These are phyloP conservation scores for Gaeumannomyces sp. DNA, from an alignment of 2,329 filamentous ascomycete species.

Conservation along the genomic window DNA sequence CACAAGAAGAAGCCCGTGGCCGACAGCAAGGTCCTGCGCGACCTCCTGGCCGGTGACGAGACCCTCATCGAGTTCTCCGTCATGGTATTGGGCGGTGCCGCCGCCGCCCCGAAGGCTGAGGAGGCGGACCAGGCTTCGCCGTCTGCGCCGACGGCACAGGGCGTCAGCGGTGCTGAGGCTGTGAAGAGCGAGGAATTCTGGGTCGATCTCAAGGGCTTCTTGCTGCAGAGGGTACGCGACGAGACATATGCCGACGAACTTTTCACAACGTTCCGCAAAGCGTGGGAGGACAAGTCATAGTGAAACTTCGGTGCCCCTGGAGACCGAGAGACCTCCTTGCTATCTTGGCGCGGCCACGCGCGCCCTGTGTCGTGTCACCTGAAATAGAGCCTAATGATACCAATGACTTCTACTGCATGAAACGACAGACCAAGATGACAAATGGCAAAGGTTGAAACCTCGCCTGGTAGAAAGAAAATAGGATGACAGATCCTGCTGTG, in stretches of 20 bases:
- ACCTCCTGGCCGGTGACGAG: conserved; percentile 57
- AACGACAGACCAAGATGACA: background rate
- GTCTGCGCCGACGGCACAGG: conserved; percentile 40
- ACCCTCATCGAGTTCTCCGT: conserved; percentile 67
- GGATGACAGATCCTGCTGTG: background rate
- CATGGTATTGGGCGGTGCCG: conserved; percentile 77
- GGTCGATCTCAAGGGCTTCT: conserved; percentile 74
- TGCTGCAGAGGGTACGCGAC: conserved; percentile 73
- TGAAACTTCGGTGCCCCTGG: background rate
- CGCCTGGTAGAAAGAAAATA: background rate
- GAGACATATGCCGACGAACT: conserved; percentile 58
- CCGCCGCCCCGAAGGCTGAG: conserved; percentile 22
- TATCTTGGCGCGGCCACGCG: too few relatives aligned
- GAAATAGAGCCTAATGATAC: background rate
- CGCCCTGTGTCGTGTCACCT: background rate
- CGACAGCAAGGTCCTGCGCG: conserved; percentile 71
- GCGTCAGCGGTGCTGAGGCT: conserved; percentile 50
- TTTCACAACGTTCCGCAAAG: conserved; percentile 60
- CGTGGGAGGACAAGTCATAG: conserved; percentile 51
- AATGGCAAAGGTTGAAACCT: background rate
- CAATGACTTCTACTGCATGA: background rate
- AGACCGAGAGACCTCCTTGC: background rate
- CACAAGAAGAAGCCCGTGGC: conserved; percentile 79
- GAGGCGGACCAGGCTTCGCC: conserved; percentile 36
- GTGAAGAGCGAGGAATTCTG: conserved; percentile 74